Base-by-base conservation (phyloP, 164 flowering plant species). In the Hamamelis virginiana region DNA sequence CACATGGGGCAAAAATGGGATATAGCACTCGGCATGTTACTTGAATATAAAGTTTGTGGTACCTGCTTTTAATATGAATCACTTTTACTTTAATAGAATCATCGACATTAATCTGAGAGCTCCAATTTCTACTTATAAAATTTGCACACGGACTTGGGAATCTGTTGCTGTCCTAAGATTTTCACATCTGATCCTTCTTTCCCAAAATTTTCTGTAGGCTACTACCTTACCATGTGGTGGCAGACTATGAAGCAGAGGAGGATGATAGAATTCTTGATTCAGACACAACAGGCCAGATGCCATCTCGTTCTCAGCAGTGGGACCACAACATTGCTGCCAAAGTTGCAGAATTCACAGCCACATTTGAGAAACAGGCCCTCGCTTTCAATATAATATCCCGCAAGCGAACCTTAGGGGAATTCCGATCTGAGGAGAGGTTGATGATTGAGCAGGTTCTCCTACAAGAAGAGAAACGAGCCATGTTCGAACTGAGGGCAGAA, bases 161-260 rank as follows among this genome's bases (percentile, higher is more conserved):
- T 33, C 6, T 33, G 41, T 33, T 33, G 41, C 41, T 33, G 41
- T 33, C 41, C 41, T 33, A 2, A 33, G 6, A 6, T 6, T 2
- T 33, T 33, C 41, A 33, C 41, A 33, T 33, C 41, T 33, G 4
- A 33, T 33, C 41, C 41, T 33, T 33, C 6, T 33, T 62, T 56
- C 38, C 21, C 23, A 4, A 47, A 72, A 57, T 64, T 22, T 74
- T 71, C 13, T 67, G 67, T 86, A 95, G 99, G 86, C 73, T 95
- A 48, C 79, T 95, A 41, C 97, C 99, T 12, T 95, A 95, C 76
- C 99, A 92, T 80, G 99, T 95, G 3, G 97, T 92, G 73, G 99
- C 99, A 21, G 99, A 95, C 76, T 95, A 95, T 80, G 99, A 95
- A 80, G 97, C 97, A 11, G 98, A 95, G 78, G 98, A 92, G 73